phyloP scores from a whole-genome alignment of 2,329 filamentous ascomycete species.

The Ceratocystis diversiconidia region DNA sequence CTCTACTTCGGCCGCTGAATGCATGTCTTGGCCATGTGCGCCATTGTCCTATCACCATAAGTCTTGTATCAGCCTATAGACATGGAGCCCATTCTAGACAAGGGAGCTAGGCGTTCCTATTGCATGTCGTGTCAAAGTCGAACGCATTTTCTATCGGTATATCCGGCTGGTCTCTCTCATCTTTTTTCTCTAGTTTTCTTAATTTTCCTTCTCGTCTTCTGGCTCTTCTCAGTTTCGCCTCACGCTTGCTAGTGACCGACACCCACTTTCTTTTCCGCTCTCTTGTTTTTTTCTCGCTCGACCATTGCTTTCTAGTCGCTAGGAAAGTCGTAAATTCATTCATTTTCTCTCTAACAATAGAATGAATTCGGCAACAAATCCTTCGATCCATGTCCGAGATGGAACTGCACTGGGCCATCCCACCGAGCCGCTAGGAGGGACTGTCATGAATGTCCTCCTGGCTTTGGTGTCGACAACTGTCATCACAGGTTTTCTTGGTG shows the following conservation, averaged over 20 bases:
- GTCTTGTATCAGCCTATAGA: not conserved
- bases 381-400: not conserved
- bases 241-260: too few relatives aligned
- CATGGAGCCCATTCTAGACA: not conserved
- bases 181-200: not conserved
- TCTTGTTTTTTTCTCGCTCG: not conserved
- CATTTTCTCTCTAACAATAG: not conserved
- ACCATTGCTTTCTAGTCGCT: not conserved
- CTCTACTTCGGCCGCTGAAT: not conserved
- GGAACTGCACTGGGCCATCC: conserved; percentile 3
- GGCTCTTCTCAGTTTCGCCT: not conserved
- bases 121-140: not conserved
- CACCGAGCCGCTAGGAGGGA: conserved; percentile 24
- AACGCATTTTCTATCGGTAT: not conserved
- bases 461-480: conserved; percentile 26
- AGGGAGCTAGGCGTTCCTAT: not conserved
- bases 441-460: conserved; percentile 27
- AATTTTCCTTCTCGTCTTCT: not conserved
- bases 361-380: not conserved
- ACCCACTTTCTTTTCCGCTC: not conserved
- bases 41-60: not conserved
- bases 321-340: not conserved
- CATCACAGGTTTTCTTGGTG: conserved; percentile 28
- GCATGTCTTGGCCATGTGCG: not conserved
- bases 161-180: not conserved